Evolutionary conservation across 495 filamentous ascomycete species (phyloP).

Genomic region (Penicillium verhagenii): DNA sequence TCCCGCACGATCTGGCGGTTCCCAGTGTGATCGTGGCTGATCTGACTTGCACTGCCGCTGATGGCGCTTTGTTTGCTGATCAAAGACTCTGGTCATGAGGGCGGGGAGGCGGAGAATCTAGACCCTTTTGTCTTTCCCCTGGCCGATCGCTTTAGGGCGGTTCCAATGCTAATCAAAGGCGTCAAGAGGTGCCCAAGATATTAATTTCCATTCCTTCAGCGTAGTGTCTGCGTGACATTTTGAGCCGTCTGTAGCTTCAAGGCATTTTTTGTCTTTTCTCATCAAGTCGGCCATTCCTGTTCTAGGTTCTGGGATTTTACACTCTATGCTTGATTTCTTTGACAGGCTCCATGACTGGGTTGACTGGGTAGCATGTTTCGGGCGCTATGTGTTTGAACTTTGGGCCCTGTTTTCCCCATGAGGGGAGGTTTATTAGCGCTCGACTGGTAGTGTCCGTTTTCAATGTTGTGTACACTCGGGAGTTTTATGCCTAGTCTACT

Average conservation of each 20-base stretch:
- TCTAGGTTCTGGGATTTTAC: background rate
- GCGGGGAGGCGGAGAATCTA: background rate
- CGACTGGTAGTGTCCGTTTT: too few species aligned
- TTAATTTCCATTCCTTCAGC: background rate
- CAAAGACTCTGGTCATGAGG: constrained; percentile 16
- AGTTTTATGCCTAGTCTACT: too few species aligned
- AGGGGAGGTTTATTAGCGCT: too few species aligned
- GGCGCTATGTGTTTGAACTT: background rate
- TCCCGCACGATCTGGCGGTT: constrained; percentile 13
- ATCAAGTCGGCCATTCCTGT: background rate
- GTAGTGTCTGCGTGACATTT: background rate
- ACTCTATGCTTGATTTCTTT: constrained; percentile 5
- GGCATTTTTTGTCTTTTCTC: background rate
- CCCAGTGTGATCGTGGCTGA: constrained; percentile 29
- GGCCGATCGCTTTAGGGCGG: background rate
- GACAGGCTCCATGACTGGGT: background rate
- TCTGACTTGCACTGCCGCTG: constrained; percentile 6
- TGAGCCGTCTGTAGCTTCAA: background rate
- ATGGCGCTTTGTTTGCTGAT: constrained; percentile 23
- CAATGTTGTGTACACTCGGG: too few species aligned
- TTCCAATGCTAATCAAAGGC: background rate
- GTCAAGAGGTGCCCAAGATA: background rate
- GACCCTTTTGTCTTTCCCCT: constrained; percentile 4
- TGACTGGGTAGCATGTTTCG: background rate
- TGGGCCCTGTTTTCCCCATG: too few species aligned